A percentile compares a stretch with the other conserved stretches of the same genome.
Conservation (phyloP, 2,329 filamentous ascomycete species). For the Mollisiaceae sp. region DNA sequence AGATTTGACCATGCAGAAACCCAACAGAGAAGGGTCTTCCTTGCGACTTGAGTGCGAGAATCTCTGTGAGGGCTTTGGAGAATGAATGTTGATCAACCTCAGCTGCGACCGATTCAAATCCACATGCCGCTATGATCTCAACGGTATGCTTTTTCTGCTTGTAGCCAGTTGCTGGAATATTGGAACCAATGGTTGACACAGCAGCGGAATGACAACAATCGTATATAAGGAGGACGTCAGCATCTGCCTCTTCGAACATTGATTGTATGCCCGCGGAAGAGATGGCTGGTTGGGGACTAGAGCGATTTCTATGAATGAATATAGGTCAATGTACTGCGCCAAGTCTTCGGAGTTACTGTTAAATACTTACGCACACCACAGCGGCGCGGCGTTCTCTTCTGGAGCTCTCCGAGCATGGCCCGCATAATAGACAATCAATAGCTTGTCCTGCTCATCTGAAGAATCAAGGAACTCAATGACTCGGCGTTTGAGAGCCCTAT, state of each 20-base stretch:
- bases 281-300: neutral
- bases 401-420: slow-evolving; percentile 20
- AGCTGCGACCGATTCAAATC: slow-evolving; percentile 10
- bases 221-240: slow-evolving; percentile 22
- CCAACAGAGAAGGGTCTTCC: slow-evolving; percentile 16
- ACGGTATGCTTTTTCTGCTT: slow-evolving; percentile 3
- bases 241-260: slow-evolving; percentile 16
- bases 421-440: slow-evolving; percentile 26
- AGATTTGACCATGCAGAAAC: slow-evolving; percentile 11
- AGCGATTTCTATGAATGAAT: slow-evolving; percentile 12
- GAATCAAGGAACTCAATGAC: slow-evolving; percentile 9
- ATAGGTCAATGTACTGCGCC: neutral
- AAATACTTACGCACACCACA: slow-evolving; percentile 24
- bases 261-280: slow-evolving; percentile 22
- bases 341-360: neutral
- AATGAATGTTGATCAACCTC: slow-evolving; percentile 19
- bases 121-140: slow-evolving; percentile 22
- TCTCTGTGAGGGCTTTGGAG: slow-evolving; percentile 5
- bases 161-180: neutral
- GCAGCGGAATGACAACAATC: slow-evolving; percentile 20
- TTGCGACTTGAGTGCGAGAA: slow-evolving; percentile 7
- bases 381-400: slow-evolving; percentile 13
- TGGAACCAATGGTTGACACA: neutral
- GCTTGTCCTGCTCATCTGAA: slow-evolving; percentile 11
- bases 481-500: slow-evolving; percentile 14